Evolutionary conservation across 1,284 basidiomycete genomes (phyloP), one percentile per base, ranked within the genome.

Genomic region (Earliella scabrosa): DNA sequence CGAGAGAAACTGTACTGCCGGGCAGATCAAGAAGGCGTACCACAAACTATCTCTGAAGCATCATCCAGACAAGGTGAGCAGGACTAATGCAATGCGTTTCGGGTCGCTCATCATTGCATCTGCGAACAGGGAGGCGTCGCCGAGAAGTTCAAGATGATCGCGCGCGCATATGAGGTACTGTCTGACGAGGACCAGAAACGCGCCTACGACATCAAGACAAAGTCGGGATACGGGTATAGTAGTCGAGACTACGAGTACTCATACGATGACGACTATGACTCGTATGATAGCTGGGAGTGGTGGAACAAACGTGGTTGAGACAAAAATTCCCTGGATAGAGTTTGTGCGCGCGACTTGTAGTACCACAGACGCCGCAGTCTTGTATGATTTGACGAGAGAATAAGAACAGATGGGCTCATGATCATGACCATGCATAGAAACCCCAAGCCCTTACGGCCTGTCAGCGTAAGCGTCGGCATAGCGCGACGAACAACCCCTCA

Each of bases 381-480:
- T n/a, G n/a, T n/a, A n/a, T n/a, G n/a, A 34, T 34, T 4, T 16
- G 32, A 34, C 32, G 34, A 26, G n/a, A 32, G 41, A 34, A 20
- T 27, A 43, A 21, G 9, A 10, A 13, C 18, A 23, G 9, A 9
- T 10, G 26, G 4, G 26, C 18, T 39, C 36, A 18, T 39, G 2
- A 39, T 18, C 36, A 20, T 18, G 36, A 18, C 10, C 36, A 2
- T 20, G 18, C n/a, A 20, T 20, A 4, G 18, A 20, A 20, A 20
- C 36, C 6, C 4, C 20, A 13, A 16, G 40, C 49, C 44, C 39
- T 47, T 41, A 58, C 51, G 54, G 23, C 47, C 57, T 52, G 55
- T 68, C 66, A 29, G 52, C 46, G 60, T 69, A 69, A 11, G 68
- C 66, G 41, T 68, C 64, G 3, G 65, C 43, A 50, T 68, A 68